A percentile compares a stretch with the other conserved stretches of the same genome.
Evolutionary conservation across 202 grass and related monocot genomes (phyloP).

Genomic region (Schoenoplectus tabernaemontani): DNA sequence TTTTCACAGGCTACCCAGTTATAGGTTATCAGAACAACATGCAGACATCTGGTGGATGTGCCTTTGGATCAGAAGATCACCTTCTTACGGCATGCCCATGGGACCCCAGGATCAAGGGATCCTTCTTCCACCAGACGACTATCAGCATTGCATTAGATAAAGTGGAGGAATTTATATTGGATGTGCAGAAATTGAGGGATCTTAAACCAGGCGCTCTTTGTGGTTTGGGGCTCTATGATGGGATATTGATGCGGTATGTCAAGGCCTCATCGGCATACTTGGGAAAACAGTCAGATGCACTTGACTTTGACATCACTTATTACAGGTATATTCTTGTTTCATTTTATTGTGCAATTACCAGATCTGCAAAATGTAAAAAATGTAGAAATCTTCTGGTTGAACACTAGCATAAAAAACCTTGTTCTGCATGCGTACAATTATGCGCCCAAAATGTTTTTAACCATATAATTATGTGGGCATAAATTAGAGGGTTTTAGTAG

Average conservation of each 20-base stretch:
- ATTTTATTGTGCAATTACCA: neutral
- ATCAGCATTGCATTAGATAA: constrained; percentile 46
- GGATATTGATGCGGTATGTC: constrained; percentile 55
- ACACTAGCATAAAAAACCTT: neutral
- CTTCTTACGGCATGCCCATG: constrained; percentile 42
- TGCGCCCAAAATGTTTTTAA: neutral
- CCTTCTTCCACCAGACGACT: constrained; percentile 43
- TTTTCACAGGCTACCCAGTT: constrained; percentile 74
- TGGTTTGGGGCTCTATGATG: constrained; percentile 44
- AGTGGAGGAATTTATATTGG: constrained; percentile 39
- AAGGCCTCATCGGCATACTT: constrained; percentile 53
- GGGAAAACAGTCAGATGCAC: constrained; percentile 48
- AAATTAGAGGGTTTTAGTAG: neutral
- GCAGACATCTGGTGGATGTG: constrained; percentile 54
- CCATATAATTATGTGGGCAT: neutral
- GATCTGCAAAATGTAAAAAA: neutral
- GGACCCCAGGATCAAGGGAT: constrained; percentile 32
- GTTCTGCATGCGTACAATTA: neutral
- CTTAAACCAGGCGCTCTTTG: constrained; percentile 40
- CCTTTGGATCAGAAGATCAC: constrained; percentile 28
- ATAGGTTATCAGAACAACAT: constrained; percentile 55
- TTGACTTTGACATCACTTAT: constrained; percentile 73
- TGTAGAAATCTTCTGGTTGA: neutral
- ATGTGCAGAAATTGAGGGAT: constrained; percentile 52
- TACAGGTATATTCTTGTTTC: constrained; percentile 27